Conservation (phyloP, 2,329 filamentous ascomycete species). For the Paecilomyces fulvus region DNA sequence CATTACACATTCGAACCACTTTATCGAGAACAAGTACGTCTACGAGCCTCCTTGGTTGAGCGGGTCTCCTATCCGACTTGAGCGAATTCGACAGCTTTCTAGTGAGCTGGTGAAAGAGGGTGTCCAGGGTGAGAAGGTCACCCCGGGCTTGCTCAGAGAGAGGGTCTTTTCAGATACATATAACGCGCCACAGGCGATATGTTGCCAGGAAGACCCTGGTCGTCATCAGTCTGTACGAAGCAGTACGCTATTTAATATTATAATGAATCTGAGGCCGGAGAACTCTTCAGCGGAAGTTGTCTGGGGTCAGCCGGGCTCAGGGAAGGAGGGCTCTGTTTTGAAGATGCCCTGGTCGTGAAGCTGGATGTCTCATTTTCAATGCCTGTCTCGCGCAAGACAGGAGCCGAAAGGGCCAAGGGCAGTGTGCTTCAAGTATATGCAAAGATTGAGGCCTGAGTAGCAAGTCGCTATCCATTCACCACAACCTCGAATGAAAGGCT, state of each 20-base stretch:
- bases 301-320: slow-evolving; percentile 21
- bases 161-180: slow-evolving; percentile 28
- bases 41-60: slow-evolving; percentile 24
- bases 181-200: slow-evolving; percentile 29
- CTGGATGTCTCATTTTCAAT: neutral
- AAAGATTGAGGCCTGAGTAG: neutral
- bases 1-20: slow-evolving; percentile 40
- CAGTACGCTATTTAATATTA: slow-evolving; percentile 29
- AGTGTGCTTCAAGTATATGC: neutral
- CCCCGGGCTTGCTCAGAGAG: slow-evolving; percentile 16
- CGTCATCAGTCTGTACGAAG: slow-evolving; percentile 19
- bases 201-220: slow-evolving; percentile 20
- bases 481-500: too few relatives aligned
- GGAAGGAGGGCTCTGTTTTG: slow-evolving; percentile 17
- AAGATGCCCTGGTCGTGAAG: slow-evolving; percentile 16
- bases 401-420: neutral
- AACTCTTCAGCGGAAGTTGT: slow-evolving; percentile 25
- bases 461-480: too few relatives aligned
- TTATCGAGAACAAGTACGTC: slow-evolving; percentile 26
- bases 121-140: slow-evolving; percentile 14
- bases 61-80: slow-evolving; percentile 24
- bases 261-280: slow-evolving; percentile 22
- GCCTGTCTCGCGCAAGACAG: neutral
- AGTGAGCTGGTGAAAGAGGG: slow-evolving; percentile 13
- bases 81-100: slow-evolving; percentile 17